Evolutionary conservation across 1,284 basidiomycete species (phyloP).

Genomic region (Irpex sp.): DNA sequence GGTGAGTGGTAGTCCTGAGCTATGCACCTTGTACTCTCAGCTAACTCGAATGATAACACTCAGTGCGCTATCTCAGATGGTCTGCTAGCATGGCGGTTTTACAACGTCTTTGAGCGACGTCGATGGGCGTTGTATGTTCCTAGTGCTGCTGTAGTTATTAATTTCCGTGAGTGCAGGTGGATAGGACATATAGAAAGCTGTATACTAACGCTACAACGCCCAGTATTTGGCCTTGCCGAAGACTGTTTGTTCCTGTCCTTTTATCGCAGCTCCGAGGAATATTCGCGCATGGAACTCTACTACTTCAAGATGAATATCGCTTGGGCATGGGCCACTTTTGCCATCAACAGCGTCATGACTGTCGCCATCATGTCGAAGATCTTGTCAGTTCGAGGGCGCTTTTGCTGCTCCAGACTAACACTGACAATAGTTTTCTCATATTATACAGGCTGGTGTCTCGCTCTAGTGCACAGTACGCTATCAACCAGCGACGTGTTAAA

Average conservation of each 20-base stretch:
- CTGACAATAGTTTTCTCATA: neutral
- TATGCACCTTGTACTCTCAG: neutral
- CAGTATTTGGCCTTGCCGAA: constrained; percentile 22
- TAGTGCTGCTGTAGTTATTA: constrained; percentile 13
- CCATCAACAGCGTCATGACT: constrained; percentile 19
- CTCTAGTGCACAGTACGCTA: neutral
- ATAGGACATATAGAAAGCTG: neutral
- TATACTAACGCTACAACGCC: neutral
- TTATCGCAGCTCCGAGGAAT: constrained; percentile 7
- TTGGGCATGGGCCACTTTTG: constrained; percentile 24
- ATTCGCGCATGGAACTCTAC: neutral
- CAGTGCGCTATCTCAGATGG: constrained; percentile 21
- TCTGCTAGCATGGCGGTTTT: constrained; percentile 23
- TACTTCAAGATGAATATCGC: constrained; percentile 18
- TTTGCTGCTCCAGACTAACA: neutral
- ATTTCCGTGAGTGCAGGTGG: constrained; percentile 10
- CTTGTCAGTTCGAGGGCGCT: constrained; percentile 10
- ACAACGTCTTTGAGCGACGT: constrained; percentile 16
- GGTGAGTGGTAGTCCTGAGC: neutral
- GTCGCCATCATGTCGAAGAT: constrained; percentile 18
- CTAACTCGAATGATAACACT: neutral
- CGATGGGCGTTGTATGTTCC: constrained; percentile 22
- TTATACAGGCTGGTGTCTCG: neutral
- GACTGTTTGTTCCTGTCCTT: constrained; percentile 16
- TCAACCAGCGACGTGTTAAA: neutral